Base-by-base conservation (phyloP, 208 protist species). In the Phytomonas sp. region DNA sequence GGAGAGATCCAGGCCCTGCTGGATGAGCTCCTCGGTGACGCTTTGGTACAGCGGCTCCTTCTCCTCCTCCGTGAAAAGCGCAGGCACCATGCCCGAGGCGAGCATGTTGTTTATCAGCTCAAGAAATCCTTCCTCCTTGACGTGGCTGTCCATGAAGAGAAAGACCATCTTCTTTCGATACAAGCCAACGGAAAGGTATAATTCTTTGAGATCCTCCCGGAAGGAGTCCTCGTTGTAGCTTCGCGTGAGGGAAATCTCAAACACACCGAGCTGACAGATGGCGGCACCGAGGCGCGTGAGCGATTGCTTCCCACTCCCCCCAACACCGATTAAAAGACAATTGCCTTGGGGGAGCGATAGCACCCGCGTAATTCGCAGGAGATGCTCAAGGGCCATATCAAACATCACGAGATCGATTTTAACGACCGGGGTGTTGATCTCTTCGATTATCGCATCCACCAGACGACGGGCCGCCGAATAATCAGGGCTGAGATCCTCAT, bases 71-170 rank as follows among this genome's bases (percentile, higher is more conserved):
- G 86, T 74, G 79, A 98, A 99, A 19, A 99, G 86, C 8, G 98
- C 97, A 12, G 98, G 98, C 45, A 99, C 98, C 83, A 99, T 98
- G 60, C 98, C 98, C 14, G 92, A 96, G 66, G 98, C 98, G 0
- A 99, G 87, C 84, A 99, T 98, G 86, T 99, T 99, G 87, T 99
- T 99, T 80, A 99, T 98, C 45, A 98, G 83, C 87, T 99, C 98
- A 8, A 99, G 82, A 77, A 99, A 99, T 36, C 94, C 89, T 76
- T 99, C 98, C 67, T 99, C 83, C 72, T 97, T 98, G 33, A 99
- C 97, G 75, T 99, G 98, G 31, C 85, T 87, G 77, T 99, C 98
- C 70, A 97, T 99, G 76, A 99, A 99, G 2, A 99, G 82, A 73
- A 99, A 99, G 0, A 99, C 93, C 63, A 97, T 82, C 72, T 91